Evolutionary conservation across 768 basidiomycete genomes (phyloP).

Genomic region (Tulasnella sp.): DNA sequence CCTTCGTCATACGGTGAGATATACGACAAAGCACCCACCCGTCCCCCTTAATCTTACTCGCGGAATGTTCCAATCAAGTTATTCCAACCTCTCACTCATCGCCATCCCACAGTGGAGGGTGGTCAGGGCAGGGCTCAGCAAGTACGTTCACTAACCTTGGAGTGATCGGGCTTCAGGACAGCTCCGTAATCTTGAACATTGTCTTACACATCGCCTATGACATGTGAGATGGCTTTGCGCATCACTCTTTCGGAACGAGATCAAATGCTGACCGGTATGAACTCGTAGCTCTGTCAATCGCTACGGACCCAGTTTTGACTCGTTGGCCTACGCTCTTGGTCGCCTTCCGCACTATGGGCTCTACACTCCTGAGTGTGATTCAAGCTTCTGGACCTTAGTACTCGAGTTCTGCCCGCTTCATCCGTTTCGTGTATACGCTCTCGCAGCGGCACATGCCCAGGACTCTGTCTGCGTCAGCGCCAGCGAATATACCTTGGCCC

Average conservation of each 20-base stretch:
- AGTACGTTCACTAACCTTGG: neutral
- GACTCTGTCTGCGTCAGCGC: constrained; percentile 64
- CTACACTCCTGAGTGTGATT: neutral
- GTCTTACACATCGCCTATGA: constrained; percentile 4
- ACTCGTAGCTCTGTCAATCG: constrained; percentile 11
- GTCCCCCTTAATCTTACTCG: no score
- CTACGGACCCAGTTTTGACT: constrained; percentile 34
- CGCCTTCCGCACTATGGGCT: constrained; percentile 50
- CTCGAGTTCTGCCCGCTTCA: constrained; percentile 54
- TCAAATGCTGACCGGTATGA: neutral
- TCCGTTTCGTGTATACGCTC: constrained; percentile 61
- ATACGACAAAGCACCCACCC: no score
- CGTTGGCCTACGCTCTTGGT: constrained; percentile 45
- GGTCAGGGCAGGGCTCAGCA: neutral
- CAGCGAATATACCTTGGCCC: constrained; percentile 64
- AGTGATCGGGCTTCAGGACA: neutral
- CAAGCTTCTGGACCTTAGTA: constrained; percentile 25
- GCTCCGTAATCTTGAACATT: constrained; percentile 1
- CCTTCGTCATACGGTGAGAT: no score
- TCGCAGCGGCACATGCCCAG: constrained; percentile 55
- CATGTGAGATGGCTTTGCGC: constrained; percentile 30
- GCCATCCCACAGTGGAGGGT: neutral
- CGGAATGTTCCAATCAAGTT: no score
- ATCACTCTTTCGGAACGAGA: constrained; percentile 33
- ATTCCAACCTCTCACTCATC: no score